A percentile compares a stretch with the other conserved stretches of the same genome.
Conservation (phyloP, 2,329 filamentous ascomycete genomes). For the Aspergillus sclerotialis region DNA sequence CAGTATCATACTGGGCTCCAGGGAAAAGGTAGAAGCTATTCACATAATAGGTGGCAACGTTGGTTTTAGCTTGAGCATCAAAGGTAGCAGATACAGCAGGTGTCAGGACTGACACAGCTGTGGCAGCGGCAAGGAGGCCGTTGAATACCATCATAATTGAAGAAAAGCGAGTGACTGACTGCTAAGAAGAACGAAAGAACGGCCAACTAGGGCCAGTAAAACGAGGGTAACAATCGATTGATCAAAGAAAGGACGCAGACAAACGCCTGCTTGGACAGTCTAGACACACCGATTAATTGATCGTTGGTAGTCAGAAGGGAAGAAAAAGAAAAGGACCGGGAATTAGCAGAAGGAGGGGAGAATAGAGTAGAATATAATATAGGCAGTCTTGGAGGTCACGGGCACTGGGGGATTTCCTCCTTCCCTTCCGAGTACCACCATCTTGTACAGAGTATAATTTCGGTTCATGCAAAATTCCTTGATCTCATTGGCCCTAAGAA, state of each 20-base stretch:
- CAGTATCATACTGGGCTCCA: too few species aligned
- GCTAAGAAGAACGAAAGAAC: conserved; percentile 25
- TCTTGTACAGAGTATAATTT: too few species aligned
- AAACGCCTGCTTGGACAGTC: conserved; percentile 24
- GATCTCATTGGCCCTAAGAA: too few species aligned
- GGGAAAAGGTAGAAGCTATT: conserved; percentile 6
- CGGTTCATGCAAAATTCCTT: too few species aligned
- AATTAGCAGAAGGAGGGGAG: conserved; percentile 1
- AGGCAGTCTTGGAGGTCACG: too few species aligned
- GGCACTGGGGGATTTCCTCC: too few species aligned
- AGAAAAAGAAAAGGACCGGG: conserved; percentile 1
- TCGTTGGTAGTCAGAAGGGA: conserved; percentile 1
- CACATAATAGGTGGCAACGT: conserved; percentile 50
- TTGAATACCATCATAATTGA: conserved; percentile 29
- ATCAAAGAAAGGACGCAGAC: conserved; percentile 53
- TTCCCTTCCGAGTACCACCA: too few species aligned
- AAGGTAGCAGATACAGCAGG: conserved; percentile 35
- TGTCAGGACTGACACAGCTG: conserved; percentile 25
- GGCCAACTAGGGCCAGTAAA: too few species aligned
- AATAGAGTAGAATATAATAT: too few species aligned
- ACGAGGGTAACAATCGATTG: too few species aligned
- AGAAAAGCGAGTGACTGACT: conserved; percentile 22
- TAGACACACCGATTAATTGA: conserved; percentile 1
- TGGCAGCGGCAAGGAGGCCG: conserved; percentile 26
- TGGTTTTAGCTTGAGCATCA: conserved; percentile 36